These are phyloP conservation scores for Orobanche coerulescens DNA, from an alignment of 257 asterid species.

Conservation along the genomic window DNA sequence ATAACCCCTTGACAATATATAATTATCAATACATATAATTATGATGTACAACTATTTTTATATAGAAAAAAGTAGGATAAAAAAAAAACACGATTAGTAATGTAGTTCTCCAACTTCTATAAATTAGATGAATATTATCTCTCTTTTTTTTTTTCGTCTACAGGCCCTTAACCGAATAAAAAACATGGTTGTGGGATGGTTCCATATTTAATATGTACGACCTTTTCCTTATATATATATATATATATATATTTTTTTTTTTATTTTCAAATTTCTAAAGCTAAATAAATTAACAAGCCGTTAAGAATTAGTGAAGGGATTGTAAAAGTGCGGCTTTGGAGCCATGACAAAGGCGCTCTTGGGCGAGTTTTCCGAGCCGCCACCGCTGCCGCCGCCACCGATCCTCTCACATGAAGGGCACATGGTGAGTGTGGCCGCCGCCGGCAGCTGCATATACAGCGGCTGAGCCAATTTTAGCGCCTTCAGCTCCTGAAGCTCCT, in stretches of 20 bases:
- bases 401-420: constrained; percentile 80
- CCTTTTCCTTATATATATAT: neutral
- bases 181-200: constrained; percentile 32
- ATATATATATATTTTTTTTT: too few species aligned
- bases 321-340: constrained; percentile 47
- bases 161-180: constrained; percentile 43
- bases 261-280: neutral
- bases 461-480: constrained; percentile 69
- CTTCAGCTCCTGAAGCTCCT: constrained; percentile 80
- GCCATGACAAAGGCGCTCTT: constrained; percentile 43
- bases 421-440: constrained; percentile 83
- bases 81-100: constrained; percentile 27
- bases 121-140: constrained; percentile 20
- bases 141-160: neutral
- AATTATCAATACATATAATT: constrained; percentile 24
- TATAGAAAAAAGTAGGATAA: neutral
- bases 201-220: constrained; percentile 23
- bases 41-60: constrained; percentile 28
- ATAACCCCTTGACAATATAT: constrained; percentile 31
- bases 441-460: constrained; percentile 71
- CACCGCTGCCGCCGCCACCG: constrained; percentile 27
- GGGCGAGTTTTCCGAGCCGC: constrained; percentile 28
- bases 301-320: constrained; percentile 54
- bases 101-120: constrained; percentile 23
- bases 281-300: constrained; percentile 41